Conservation (phyloP, 2,329 filamentous ascomycete genomes). For the Nothopassalora personata region DNA sequence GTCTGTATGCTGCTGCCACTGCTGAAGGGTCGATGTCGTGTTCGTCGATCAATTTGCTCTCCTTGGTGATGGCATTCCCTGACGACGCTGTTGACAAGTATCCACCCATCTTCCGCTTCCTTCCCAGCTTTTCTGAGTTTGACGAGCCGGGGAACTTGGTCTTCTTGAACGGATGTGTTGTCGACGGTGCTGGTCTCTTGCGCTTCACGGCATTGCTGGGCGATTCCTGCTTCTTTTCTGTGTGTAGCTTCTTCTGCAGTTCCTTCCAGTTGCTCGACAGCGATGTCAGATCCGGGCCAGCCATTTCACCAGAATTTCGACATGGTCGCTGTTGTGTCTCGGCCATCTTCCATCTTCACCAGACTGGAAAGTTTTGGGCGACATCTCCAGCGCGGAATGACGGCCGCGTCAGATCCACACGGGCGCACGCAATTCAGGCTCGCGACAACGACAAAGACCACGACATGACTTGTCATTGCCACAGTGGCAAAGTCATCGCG, state of each 20-base stretch:
- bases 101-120: constrained; percentile 50
- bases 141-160: constrained; percentile 12
- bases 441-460: constrained; percentile 8
- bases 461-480: constrained; percentile 9
- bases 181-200: constrained; percentile 24
- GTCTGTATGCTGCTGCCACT: constrained; percentile 57
- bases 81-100: constrained; percentile 25
- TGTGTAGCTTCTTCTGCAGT: constrained; percentile 55
- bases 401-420: neutral
- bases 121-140: constrained; percentile 6
- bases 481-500: constrained; percentile 4
- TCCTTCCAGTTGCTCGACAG: constrained; percentile 68
- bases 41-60: constrained; percentile 37
- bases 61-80: constrained; percentile 46
- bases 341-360: neutral
- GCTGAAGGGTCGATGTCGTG: constrained; percentile 52
- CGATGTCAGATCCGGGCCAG: constrained; percentile 32
- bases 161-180: constrained; percentile 18
- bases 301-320: constrained; percentile 30
- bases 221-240: constrained; percentile 35
- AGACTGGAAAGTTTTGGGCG: neutral
- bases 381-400: neutral
- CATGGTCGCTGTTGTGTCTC: constrained; percentile 4
- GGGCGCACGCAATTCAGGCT: constrained; percentile 20
- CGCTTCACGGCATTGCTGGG: constrained; percentile 33